Evolutionary conservation across 495 filamentous ascomycete species (phyloP), one percentile per base, ranked within the genome.

Genomic region (Aspergillus bridgeri): DNA sequence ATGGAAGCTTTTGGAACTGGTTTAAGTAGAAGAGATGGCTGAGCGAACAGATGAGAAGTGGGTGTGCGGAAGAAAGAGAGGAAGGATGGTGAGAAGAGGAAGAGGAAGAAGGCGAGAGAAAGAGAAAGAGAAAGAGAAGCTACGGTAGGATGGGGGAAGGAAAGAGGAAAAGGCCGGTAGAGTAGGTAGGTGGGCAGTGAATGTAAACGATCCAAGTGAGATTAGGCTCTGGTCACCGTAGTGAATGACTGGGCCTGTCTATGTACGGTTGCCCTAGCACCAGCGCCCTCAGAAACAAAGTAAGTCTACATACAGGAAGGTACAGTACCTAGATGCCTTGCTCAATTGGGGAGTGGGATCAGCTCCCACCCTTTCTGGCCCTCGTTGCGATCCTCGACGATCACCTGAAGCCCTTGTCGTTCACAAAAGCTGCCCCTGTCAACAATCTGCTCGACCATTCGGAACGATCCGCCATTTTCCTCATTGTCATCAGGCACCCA

Each of bases 381-480:
- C 43, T 75, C 68, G 58, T 75, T 57, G 24, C 73, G 71, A 29
- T 77, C 63, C 58, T 83, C 77, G 46, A 78, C 79, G 62, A 87
- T 75, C 2, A 86, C 78, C 55, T 85, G 75, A 42, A 87, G 68
- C 24, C 77, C 80, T 17, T 74, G 69, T n/a, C 75, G 73, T 3
- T 81, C 83, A 71, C 85, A 88, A 59, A 74, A 88, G 0, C 81
- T 81, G 56, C 79, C 83, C 47, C 74, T 75, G 4, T 64, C 66
- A 17, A 79, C 81, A 19, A 68, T 70, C 23, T 81, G 71, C 19
- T 72, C 63, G 1, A 77, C 51, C 8, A 59, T 60, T 51, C 80
- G 62, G 59, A 79, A 81, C 6, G 77, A 78, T 6, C 72, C 75
- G 22, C 66, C 67, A 11, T 66, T 69, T 48, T 60, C 54, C 56